These are phyloP conservation scores for Fusarium camptoceras DNA, from an alignment of 2,329 filamentous ascomycete genomes.

Conservation along the genomic window DNA sequence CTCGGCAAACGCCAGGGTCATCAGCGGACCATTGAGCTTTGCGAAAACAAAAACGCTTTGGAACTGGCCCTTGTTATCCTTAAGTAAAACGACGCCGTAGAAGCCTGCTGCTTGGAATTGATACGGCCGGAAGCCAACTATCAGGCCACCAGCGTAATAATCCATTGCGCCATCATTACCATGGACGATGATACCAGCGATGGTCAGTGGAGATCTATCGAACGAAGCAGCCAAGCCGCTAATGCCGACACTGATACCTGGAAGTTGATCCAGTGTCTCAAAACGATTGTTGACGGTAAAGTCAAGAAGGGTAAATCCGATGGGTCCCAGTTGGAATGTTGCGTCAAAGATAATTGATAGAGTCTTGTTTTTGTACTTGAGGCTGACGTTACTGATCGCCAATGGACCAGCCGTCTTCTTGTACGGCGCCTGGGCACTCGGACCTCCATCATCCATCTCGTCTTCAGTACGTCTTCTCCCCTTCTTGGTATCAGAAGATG, in stretches of 20 bases:
- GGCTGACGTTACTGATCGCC: slow-evolving; percentile 1
- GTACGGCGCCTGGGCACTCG: not conserved
- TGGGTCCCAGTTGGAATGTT: not conserved
- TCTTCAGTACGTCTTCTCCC: not conserved
- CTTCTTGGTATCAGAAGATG: rapidly evolving
- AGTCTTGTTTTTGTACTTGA: not conserved
- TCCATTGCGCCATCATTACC: slow-evolving; percentile 40
- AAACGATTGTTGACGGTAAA: not conserved
- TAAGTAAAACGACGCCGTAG: slow-evolving; percentile 48
- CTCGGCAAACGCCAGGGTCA: slow-evolving; percentile 53
- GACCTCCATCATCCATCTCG: not conserved
- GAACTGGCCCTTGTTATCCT: slow-evolving; percentile 33
- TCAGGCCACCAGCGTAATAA: slow-evolving; percentile 54
- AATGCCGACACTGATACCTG: slow-evolving; percentile 34
- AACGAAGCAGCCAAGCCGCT: slow-evolving; percentile 51
- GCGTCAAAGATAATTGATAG: not conserved
- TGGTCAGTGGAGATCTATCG: slow-evolving; percentile 51
- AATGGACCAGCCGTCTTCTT: not conserved
- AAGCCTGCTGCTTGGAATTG: slow-evolving; percentile 55
- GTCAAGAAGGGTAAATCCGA: slow-evolving; percentile 4
- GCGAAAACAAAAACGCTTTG: slow-evolving; percentile 54
- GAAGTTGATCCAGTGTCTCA: not conserved
- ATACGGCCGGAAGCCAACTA: slow-evolving; percentile 51
- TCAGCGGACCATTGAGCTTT: slow-evolving; percentile 54
- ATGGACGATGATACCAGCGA: slow-evolving; percentile 52